Evolutionary conservation across 495 filamentous ascomycete genomes (phyloP).

Genomic region (Umbilicaria muhlenbergii): DNA sequence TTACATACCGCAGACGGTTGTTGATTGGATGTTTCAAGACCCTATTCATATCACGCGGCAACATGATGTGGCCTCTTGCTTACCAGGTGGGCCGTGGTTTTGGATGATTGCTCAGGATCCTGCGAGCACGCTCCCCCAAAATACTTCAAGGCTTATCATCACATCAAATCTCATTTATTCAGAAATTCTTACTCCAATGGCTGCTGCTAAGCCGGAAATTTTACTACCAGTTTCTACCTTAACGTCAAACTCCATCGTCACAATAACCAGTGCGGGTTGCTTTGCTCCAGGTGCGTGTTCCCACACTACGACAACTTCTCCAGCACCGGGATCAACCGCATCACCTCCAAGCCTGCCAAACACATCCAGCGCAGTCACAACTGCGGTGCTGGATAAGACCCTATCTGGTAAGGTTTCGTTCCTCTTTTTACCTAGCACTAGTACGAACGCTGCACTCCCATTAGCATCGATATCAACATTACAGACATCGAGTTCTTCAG

Average conservation of each 20-base stretch:
- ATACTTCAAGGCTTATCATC: too few species aligned
- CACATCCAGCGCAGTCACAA: neutral
- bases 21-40: constrained; percentile 1
- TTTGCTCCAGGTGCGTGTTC: neutral
- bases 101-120: too few species aligned
- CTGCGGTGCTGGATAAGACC: too few species aligned
- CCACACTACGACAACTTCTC: neutral
- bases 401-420: too few species aligned
- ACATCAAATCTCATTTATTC: too few species aligned
- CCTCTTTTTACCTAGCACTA: too few species aligned
- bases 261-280: neutral
- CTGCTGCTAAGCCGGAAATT: too few species aligned
- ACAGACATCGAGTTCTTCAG: too few species aligned
- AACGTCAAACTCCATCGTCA: neutral
- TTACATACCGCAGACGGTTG: constrained; percentile 1
- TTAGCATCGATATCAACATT: too few species aligned
- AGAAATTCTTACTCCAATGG: too few species aligned
- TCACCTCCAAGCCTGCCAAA: neutral
- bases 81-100: constrained; percentile 6
- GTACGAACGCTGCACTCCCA: too few species aligned
- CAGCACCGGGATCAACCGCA: neutral
- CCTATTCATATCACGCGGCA: neutral
- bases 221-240: neutral
- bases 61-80: constrained; percentile 1
- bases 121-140: too few species aligned